Evolutionary conservation across 2,329 filamentous ascomycete species (phyloP), one percentile per base, ranked within the genome.

Genomic region (Talaromyces verruculosus): DNA sequence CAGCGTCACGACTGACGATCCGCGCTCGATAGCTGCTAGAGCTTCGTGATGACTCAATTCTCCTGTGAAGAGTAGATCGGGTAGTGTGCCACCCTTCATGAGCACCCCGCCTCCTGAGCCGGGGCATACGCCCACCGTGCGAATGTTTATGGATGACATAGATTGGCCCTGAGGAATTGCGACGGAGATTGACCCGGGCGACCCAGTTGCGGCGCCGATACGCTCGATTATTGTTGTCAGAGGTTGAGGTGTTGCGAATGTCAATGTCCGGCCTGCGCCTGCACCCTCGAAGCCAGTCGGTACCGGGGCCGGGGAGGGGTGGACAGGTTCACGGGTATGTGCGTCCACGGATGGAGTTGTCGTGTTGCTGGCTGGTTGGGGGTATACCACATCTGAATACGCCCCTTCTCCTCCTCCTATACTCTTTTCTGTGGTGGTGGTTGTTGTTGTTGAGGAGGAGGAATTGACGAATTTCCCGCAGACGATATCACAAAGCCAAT

Each of bases 31-130:
- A 1, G 93, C 92, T 45, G 91, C 87, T 66, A 99, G 84, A 2
- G 94, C 93, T 69, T 95, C 92, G 76, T 99, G 95, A 76, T 99
- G 95, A 72, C 88, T 91, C 83, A 98, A 87, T 81, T 99, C 95
- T 1, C 95, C 95, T 0, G 92, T 98, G 71, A 99, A 91, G 3
- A 96, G 79, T 45, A 98, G 78, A 73, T 97, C 92, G 0, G 93
- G 92, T 47, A 79, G 73, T 1, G 72, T 68, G 19, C 68, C 51
- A 1, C 85, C 84, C 68, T 88, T 87, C 66, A 97, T 85, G 22
- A 98, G 73, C 0, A 83, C 84, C 45, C 89, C 87, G 1, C 89
- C 90, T 0, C 95, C 95, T 6, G 91, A 95, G 1, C 95, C 95
- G 0, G 95, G 94, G 72, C 94, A 98, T 43, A 97, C 91, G 5